phyloP scores from a whole-genome alignment of 2,329 filamentous ascomycete species.

The Xylaria sp. region DNA sequence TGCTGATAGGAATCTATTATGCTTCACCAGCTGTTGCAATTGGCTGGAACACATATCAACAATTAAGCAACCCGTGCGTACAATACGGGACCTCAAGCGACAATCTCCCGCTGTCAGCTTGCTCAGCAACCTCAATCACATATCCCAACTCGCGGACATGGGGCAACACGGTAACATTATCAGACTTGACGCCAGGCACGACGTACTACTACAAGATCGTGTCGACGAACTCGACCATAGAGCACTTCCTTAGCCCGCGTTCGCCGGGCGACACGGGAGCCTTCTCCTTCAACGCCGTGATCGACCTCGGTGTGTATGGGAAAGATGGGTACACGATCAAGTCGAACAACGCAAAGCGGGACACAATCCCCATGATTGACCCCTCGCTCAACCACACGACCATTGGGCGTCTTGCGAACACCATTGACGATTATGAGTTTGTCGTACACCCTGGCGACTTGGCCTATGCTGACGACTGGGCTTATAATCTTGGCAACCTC shows the following conservation, averaged over 20 bases:
- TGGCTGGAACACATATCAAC: slow-evolving; percentile 67
- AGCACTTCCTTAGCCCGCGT: slow-evolving; percentile 66
- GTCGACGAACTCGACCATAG: slow-evolving; percentile 65
- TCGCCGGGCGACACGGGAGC: slow-evolving; percentile 64
- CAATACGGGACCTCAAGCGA: slow-evolving; percentile 60
- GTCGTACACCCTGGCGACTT: slow-evolving; percentile 66
- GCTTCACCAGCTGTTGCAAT: slow-evolving; percentile 59
- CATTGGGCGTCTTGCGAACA: slow-evolving; percentile 64
- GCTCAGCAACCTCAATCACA: slow-evolving; percentile 60
- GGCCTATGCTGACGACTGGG: slow-evolving; percentile 70
- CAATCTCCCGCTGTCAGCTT: slow-evolving; percentile 55
- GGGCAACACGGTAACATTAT: slow-evolving; percentile 61
- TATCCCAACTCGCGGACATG: slow-evolving; percentile 67
- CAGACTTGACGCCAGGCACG: slow-evolving; percentile 60
- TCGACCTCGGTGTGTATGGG: slow-evolving; percentile 67
- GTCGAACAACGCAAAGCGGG: slow-evolving; percentile 58
- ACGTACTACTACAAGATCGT: slow-evolving; percentile 71
- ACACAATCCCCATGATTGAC: slow-evolving; percentile 60
- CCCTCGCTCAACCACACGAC: slow-evolving; percentile 68
- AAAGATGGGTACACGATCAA: slow-evolving; percentile 63
- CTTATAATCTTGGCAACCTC: slow-evolving; percentile 57
- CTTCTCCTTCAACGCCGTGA: slow-evolving; percentile 64
- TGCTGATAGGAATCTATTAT: slow-evolving; percentile 17
- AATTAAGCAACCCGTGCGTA: slow-evolving; percentile 60
- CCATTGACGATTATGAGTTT: slow-evolving; percentile 66